Conservation (phyloP, 768 basidiomycete species). For the Arthromyces matolae region DNA sequence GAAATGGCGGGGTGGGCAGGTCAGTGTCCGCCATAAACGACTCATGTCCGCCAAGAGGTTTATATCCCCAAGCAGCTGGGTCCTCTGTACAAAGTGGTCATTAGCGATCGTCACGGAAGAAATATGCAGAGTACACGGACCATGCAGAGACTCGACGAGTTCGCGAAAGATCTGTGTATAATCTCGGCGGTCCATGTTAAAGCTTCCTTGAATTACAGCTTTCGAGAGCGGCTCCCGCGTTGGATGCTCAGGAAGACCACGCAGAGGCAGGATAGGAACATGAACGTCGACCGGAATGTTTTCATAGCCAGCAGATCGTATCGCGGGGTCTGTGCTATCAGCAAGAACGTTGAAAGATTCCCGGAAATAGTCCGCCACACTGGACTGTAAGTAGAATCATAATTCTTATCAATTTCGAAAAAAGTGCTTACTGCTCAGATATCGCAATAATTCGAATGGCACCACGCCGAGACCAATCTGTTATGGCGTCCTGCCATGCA, state of each 20-base stretch:
- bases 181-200: constrained; percentile 31
- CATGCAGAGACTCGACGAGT: constrained; percentile 27
- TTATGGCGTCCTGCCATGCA: constrained; percentile 28
- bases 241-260: constrained; percentile 20
- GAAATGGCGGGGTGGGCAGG: constrained; percentile 28
- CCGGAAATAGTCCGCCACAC: constrained; percentile 29
- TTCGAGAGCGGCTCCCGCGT: constrained; percentile 27
- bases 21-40: constrained; percentile 21
- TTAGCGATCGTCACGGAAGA: not conserved
- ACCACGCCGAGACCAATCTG: constrained; percentile 33
- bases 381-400: too few species aligned
- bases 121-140: constrained; percentile 15
- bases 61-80: constrained; percentile 34
- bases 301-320: constrained; percentile 30
- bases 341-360: constrained; percentile 26
- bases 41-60: constrained; percentile 20
- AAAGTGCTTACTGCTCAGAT: constrained; percentile 33
- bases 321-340: constrained; percentile 25
- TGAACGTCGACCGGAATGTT: constrained; percentile 34
- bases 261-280: constrained; percentile 32
- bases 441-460: constrained; percentile 37
- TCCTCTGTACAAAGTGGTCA: constrained; percentile 22
- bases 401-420: not conserved
- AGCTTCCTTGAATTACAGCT: constrained; percentile 40
- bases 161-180: constrained; percentile 33